A percentile compares a stretch with the other conserved stretches of the same genome.
phyloP scores from a whole-genome alignment of 2,329 filamentous ascomycete species.

The Hymenoscyphus scutula region DNA sequence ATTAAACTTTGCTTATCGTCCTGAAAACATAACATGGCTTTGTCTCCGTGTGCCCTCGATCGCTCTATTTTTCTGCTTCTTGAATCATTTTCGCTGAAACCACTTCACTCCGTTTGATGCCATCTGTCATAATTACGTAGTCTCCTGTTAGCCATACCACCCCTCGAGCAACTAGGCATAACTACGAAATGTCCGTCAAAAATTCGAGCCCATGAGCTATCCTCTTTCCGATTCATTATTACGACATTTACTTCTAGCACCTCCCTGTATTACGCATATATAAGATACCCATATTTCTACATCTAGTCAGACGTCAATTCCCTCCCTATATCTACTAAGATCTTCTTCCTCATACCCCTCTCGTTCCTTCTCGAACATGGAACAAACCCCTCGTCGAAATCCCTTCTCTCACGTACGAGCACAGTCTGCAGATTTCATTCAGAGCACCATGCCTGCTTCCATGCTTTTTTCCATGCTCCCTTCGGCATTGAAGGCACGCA shows the following conservation, averaged over 20 bases:
- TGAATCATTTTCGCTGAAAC: neutral
- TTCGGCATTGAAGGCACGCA: conserved; percentile 48
- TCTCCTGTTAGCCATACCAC: neutral
- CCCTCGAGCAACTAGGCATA: neutral
- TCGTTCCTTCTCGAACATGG: conserved; percentile 8
- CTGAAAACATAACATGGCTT: neutral
- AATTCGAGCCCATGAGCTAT: neutral
- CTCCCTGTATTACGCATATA: neutral
- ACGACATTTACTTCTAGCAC: neutral
- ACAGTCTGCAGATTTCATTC: conserved; percentile 17
- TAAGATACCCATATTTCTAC: neutral
- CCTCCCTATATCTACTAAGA: neutral
- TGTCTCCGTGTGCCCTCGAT: neutral
- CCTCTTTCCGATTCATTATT: neutral
- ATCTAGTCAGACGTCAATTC: neutral
- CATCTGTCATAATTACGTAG: neutral
- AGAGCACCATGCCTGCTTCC: conserved; percentile 36
- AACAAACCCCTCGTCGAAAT: neutral
- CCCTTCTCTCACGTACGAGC: conserved; percentile 1
- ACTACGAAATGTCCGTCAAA: neutral
- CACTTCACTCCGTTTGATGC: neutral
- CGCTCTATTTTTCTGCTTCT: neutral
- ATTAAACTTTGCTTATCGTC: neutral
- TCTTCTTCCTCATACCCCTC: neutral
- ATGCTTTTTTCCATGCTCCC: conserved; percentile 55